phyloP scores from a whole-genome alignment of 164 flowering plant genomes.

The Chimonanthus praecox region DNA sequence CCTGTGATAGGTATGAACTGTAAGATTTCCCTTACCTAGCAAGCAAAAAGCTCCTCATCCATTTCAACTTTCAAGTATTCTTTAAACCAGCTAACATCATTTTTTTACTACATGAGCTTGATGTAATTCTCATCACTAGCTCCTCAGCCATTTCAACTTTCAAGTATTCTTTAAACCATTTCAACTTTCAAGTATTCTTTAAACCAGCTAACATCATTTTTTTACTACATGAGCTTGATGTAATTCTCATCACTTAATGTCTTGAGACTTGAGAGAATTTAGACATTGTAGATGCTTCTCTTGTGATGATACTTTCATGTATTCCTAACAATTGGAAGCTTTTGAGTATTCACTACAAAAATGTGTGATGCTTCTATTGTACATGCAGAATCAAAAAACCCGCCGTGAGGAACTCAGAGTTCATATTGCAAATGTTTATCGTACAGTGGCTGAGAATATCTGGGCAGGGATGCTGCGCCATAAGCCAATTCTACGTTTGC shows the following conservation, averaged over 20 bases:
- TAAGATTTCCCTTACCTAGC: not conserved
- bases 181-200: not conserved
- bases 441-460: constrained; percentile 82
- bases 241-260: too few relatives aligned
- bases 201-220: not conserved
- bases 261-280: not conserved
- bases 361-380: not conserved
- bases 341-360: not conserved
- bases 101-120: not conserved
- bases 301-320: not conserved
- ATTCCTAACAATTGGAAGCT: not conserved
- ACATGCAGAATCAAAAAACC: constrained; percentile 72
- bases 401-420: constrained; percentile 90
- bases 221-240: not conserved
- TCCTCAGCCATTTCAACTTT: not conserved
- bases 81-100: not conserved
- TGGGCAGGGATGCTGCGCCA: constrained; percentile 92
- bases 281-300: not conserved
- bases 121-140: not conserved
- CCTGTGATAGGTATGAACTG: not conserved
- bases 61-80: not conserved
- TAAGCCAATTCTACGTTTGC: constrained; percentile 77
- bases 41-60: not conserved
- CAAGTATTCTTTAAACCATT: not conserved
- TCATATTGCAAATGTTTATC: constrained; percentile 86